These are phyloP conservation scores for Schoenoplectus tabernaemontani DNA, from an alignment of 202 grass and related monocot genomes.

Conservation along the genomic window DNA sequence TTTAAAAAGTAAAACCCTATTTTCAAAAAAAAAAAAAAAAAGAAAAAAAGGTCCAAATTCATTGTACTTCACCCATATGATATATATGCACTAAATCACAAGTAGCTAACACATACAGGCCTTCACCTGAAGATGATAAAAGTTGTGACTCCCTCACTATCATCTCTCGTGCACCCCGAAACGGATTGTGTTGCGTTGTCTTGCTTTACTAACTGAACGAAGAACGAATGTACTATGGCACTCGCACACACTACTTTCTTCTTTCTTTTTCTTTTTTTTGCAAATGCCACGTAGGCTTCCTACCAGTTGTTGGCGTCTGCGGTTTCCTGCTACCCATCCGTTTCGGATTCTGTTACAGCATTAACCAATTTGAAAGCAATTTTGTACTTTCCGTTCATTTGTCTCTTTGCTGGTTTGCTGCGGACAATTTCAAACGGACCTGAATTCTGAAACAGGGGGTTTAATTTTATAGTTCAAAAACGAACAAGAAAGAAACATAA, in stretches of 20 bases:
- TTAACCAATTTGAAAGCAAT: neutral
- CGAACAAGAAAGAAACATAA: no score
- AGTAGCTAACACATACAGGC: no score
- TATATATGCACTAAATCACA: no score
- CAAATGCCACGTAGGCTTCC: neutral
- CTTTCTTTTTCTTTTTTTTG: neutral
- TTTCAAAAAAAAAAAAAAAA: neutral
- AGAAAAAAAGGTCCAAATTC: neutral
- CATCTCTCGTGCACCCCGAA: neutral
- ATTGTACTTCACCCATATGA: no score
- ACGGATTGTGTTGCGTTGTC: neutral
- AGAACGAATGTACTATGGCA: no score
- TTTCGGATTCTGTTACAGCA: neutral
- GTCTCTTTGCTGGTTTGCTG: neutral
- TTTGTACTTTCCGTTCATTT: neutral
- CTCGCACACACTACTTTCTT: neutral
- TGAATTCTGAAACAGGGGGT: neutral
- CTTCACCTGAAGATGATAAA: no score
- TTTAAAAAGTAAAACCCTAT: neutral
- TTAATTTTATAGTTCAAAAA: no score
- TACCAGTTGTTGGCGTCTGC: neutral
- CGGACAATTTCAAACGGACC: neutral
- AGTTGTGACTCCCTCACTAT: neutral
- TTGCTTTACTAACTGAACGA: neutral
- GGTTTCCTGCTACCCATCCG: conserved; percentile 10